Percentiles rank a stretch among this genome's conserved stretches.
Evolutionary conservation across 805 yeast species (phyloP).

Genomic region (Yarrowia sp.): DNA sequence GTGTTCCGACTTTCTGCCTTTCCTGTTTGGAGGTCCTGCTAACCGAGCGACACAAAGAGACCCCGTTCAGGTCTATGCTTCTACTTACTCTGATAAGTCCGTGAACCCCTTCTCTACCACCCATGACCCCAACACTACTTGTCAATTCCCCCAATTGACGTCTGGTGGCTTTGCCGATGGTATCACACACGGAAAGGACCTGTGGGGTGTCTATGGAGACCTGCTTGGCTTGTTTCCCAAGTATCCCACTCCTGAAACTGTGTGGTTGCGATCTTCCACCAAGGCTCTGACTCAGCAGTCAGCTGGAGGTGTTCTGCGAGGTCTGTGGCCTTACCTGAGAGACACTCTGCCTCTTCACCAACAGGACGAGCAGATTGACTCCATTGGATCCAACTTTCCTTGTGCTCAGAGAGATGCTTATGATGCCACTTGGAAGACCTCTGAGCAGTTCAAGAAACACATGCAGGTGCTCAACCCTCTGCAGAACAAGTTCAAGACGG

Average conservation of each 20-base stretch:
- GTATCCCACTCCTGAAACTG: conserved; percentile 37
- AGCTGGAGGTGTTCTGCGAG: conserved; percentile 42
- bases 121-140: conserved; percentile 36
- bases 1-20: conserved; percentile 39
- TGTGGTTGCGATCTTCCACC: conserved; percentile 43
- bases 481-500: conserved; percentile 37
- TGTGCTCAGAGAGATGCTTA: conserved; percentile 34
- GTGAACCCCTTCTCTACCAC: conserved; percentile 36
- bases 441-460: conserved; percentile 32
- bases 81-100: conserved; percentile 34
- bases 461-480: conserved; percentile 37
- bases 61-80: conserved; percentile 32
- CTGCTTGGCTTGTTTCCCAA: conserved; percentile 41
- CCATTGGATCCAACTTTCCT: conserved; percentile 42
- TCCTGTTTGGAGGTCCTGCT: conserved; percentile 32
- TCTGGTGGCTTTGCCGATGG: conserved; percentile 45
- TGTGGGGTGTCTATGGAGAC: conserved; percentile 43
- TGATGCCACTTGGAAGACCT: not conserved
- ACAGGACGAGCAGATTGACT: conserved; percentile 38
- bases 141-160: conserved; percentile 46
- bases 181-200: conserved; percentile 43
- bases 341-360: conserved; percentile 40
- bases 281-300: conserved; percentile 45
- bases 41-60: conserved; percentile 27
- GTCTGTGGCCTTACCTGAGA: conserved; percentile 41